Evolutionary conservation across 108 stramenopile genomes (phyloP).

Genomic region (Cylindrotheca closterium): DNA sequence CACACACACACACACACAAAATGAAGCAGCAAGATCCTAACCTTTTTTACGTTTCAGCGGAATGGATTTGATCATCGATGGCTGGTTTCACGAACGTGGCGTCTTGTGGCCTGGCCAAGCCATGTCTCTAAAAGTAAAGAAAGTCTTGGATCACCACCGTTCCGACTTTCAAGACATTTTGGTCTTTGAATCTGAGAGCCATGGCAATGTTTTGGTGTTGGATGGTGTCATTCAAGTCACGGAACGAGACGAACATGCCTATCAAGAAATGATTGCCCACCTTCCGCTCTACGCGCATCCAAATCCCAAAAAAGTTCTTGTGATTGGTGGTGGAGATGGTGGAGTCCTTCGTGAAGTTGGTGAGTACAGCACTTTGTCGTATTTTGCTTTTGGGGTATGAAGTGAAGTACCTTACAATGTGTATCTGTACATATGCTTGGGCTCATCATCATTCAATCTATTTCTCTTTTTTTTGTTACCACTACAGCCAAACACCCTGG

Average conservation of each 20-base stretch:
- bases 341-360: conserved; percentile 83
- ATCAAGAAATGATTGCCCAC: conserved; percentile 99
- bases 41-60: no score
- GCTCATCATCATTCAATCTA: no score
- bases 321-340: conserved; percentile 98
- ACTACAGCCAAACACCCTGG: conserved; percentile 63
- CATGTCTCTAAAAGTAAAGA: conserved; percentile 78
- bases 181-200: conserved; percentile 89
- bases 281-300: conserved; percentile 93
- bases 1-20: no score
- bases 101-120: conserved; percentile 85
- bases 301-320: conserved; percentile 87
- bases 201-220: conserved; percentile 94
- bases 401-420: no score
- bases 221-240: conserved; percentile 98
- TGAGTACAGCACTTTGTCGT: neutral
- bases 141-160: conserved; percentile 73
- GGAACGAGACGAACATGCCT: conserved; percentile 93
- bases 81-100: conserved; percentile 89
- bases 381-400: neutral
- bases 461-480: no score
- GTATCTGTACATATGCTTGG: no score
- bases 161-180: conserved; percentile 95
- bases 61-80: conserved; percentile 74
- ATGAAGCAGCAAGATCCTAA: no score